A percentile compares a stretch with the other conserved stretches of the same genome.
Conservation (phyloP, 202 grass and related monocot species). For the Cymbopogon flexuosus region DNA sequence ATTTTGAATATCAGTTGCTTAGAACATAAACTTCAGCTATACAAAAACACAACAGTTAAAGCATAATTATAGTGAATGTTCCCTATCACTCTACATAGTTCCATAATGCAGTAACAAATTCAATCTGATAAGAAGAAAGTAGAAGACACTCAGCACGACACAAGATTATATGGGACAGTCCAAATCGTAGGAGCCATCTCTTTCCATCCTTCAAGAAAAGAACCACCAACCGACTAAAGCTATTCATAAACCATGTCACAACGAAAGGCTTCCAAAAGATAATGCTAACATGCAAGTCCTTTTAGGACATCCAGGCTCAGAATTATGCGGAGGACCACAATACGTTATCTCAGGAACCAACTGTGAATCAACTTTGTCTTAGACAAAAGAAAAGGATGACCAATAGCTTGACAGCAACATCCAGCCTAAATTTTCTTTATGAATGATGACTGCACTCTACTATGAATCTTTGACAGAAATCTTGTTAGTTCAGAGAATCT, state of each 20-base stretch:
- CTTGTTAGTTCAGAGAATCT: slow-evolving; percentile 25
- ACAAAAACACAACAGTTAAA: slow-evolving; percentile 21
- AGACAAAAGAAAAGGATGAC: not conserved
- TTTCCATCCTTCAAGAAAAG: slow-evolving; percentile 34
- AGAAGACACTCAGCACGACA: slow-evolving; percentile 7
- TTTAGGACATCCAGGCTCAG: not conserved
- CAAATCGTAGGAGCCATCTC: slow-evolving; percentile 32
- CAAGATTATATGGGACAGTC: slow-evolving; percentile 40
- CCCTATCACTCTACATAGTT: not conserved
- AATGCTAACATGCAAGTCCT: slow-evolving; percentile 8
- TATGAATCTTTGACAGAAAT: slow-evolving; percentile 1
- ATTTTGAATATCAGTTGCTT: slow-evolving; percentile 31
- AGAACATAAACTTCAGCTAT: slow-evolving; percentile 22
- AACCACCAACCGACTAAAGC: slow-evolving; percentile 20
- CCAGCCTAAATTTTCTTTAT: slow-evolving; percentile 24
- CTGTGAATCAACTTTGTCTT: not conserved
- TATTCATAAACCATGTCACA: slow-evolving; percentile 18
- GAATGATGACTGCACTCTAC: not conserved
- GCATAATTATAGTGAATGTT: slow-evolving; percentile 14
- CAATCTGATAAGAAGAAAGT: slow-evolving; percentile 3
- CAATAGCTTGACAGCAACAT: slow-evolving; percentile 12
- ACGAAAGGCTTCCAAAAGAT: slow-evolving; percentile 8
- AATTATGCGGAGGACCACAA: not conserved
- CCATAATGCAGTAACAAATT: slow-evolving; percentile 28
- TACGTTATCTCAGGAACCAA: slow-evolving; percentile 4